A percentile compares a stretch with the other conserved stretches of the same genome.
Evolutionary conservation across 2,329 filamentous ascomycete genomes (phyloP).

Genomic region (Keithomyces neogunnii): DNA sequence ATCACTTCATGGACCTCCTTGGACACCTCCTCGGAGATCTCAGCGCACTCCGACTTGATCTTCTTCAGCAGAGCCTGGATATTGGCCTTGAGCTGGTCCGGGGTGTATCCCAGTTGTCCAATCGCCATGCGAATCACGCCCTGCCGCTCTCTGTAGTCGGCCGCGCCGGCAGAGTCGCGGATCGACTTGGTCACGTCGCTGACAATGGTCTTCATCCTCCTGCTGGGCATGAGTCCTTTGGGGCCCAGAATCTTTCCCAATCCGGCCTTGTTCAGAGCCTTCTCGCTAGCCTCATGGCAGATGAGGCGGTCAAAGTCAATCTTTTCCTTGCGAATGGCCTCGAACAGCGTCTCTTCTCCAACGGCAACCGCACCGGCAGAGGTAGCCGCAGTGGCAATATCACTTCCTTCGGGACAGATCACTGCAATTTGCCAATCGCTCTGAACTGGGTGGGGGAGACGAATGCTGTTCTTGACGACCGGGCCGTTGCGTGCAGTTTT

Average conservation of each 20-base stretch:
- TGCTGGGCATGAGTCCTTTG: conserved; percentile 83
- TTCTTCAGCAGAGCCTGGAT: conserved; percentile 67
- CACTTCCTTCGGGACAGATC: conserved; percentile 75
- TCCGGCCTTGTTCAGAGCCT: conserved; percentile 71
- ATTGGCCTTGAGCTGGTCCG: conserved; percentile 78
- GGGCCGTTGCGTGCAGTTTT: conserved; percentile 79
- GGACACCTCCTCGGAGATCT: conserved; percentile 50
- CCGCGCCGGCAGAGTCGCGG: conserved; percentile 73
- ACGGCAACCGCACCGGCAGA: conserved; percentile 73
- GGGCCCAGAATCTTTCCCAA: conserved; percentile 80
- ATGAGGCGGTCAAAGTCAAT: conserved; percentile 86
- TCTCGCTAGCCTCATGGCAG: conserved; percentile 71
- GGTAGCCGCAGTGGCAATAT: conserved; percentile 63
- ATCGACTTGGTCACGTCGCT: conserved; percentile 68
- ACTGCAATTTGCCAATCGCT: conserved; percentile 86
- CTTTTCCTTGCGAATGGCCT: conserved; percentile 61
- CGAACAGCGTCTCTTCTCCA: conserved; percentile 80
- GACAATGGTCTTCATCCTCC: conserved; percentile 83
- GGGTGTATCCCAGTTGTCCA: conserved; percentile 81
- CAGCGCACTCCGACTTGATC: conserved; percentile 69
- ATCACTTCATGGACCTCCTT: conserved; percentile 54
- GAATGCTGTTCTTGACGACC: conserved; percentile 77
- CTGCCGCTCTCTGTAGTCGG: conserved; percentile 76
- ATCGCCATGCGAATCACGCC: conserved; percentile 86
- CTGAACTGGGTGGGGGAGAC: conserved; percentile 81